A percentile compares a stretch with the other conserved stretches of the same genome.
phyloP scores from a whole-genome alignment of 805 yeast genomes.

The Helenozyma rhizophorensis region DNA sequence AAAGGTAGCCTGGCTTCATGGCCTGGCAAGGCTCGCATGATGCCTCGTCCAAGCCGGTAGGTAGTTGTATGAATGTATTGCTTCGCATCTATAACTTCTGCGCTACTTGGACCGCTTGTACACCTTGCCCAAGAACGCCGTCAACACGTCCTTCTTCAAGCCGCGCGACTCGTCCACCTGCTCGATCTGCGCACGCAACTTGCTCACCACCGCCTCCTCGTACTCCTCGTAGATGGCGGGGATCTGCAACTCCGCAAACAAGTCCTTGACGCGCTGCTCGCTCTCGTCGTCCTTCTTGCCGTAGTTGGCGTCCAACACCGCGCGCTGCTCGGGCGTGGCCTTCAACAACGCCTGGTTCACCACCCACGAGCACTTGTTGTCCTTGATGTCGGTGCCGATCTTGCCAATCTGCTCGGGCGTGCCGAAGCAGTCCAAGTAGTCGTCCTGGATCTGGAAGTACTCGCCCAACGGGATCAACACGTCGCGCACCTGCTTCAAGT shows the following conservation, averaged over 20 bases:
- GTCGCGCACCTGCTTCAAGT: slow-evolving; percentile 82
- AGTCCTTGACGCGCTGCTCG: slow-evolving; percentile 66
- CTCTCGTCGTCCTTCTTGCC: slow-evolving; percentile 72
- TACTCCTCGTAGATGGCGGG: slow-evolving; percentile 69
- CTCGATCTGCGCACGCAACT: slow-evolving; percentile 62
- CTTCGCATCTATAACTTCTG: too few species aligned
- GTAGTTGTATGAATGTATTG: too few species aligned
- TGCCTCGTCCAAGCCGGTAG: too few species aligned
- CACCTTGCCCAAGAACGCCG: slow-evolving; percentile 81
- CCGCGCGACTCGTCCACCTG: slow-evolving; percentile 85
- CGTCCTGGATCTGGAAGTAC: slow-evolving; percentile 98
- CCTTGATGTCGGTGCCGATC: slow-evolving; percentile 97
- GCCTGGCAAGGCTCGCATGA: too few species aligned
- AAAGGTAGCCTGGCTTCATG: too few species aligned
- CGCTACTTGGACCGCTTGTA: slow-evolving; percentile 83
- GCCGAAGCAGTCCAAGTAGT: slow-evolving; percentile 94
- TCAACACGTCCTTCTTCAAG: slow-evolving; percentile 82
- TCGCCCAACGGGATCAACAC: slow-evolving; percentile 93
- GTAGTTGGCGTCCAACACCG: slow-evolving; percentile 78
- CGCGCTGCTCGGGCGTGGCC: slow-evolving; percentile 77
- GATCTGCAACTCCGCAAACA: slow-evolving; percentile 71
- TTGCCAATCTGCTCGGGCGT: slow-evolving; percentile 97
- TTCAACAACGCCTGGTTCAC: slow-evolving; percentile 85
- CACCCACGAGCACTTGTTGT: slow-evolving; percentile 98
- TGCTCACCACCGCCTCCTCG: slow-evolving; percentile 71